phyloP scores from a whole-genome alignment of 2,329 filamentous ascomycete genomes.

The Gaeumannomyces sp. region DNA sequence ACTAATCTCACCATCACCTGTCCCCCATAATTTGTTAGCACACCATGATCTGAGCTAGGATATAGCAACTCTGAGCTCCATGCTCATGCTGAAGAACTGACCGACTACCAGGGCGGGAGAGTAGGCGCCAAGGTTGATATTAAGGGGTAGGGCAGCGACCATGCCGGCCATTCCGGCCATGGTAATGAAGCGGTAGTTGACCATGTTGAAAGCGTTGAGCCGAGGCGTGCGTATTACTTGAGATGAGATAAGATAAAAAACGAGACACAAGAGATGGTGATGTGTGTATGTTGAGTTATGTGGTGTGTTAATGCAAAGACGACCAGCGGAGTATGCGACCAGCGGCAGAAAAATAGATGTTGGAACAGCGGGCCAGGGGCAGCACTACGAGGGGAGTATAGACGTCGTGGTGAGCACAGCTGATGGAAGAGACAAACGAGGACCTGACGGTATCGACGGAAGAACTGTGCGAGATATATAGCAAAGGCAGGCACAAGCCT shows the following conservation, averaged over 20 bases:
- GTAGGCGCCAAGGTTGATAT: slow-evolving; percentile 38
- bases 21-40: slow-evolving; percentile 12
- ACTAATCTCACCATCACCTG: slow-evolving; percentile 40
- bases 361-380: background rate
- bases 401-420: slow-evolving; percentile 5
- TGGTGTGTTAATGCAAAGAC: slow-evolving; percentile 1
- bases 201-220: slow-evolving; percentile 13
- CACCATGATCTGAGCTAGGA: no score
- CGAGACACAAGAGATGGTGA: background rate
- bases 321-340: slow-evolving; percentile 6
- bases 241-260: background rate
- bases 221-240: background rate
- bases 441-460: background rate
- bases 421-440: slow-evolving; percentile 3
- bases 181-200: slow-evolving; percentile 14
- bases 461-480: slow-evolving; percentile 7
- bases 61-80: slow-evolving; percentile 2
- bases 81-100: slow-evolving; percentile 12
- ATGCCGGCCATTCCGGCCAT: slow-evolving; percentile 14
- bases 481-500: slow-evolving; percentile 1
- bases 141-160: slow-evolving; percentile 14
- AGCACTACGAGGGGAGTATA: background rate
- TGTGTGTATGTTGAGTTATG: background rate
- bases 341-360: slow-evolving; percentile 3
- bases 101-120: slow-evolving; percentile 36